Percentiles rank a stretch among this genome's conserved stretches.
These are phyloP conservation scores for Mucor indicus DNA, from an alignment of 371 early-diverging fungal genomes.

Conservation along the genomic window DNA sequence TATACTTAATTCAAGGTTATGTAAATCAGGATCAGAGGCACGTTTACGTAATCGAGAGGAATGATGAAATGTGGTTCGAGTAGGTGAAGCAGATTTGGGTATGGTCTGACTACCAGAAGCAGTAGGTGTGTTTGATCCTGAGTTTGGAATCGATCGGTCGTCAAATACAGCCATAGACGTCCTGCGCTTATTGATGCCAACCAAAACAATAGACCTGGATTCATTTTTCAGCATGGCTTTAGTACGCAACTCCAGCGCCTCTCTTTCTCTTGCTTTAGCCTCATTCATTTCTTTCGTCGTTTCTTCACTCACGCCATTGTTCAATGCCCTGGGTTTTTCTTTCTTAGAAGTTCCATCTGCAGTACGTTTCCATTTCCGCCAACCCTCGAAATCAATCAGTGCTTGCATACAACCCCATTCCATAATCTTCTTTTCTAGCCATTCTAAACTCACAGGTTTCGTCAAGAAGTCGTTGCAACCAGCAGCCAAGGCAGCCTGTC, in stretches of 20 bases:
- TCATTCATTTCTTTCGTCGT: background rate
- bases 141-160: background rate
- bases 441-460: slow-evolving; percentile 80
- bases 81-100: background rate
- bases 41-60: background rate
- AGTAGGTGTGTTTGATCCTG: background rate
- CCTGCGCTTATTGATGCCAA: slow-evolving; percentile 10
- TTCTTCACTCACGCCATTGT: too few relatives aligned
- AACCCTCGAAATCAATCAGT: slow-evolving; percentile 82
- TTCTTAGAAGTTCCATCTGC: slow-evolving; percentile 1
- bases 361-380: slow-evolving; percentile 65
- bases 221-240: slow-evolving; percentile 9
- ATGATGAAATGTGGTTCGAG: background rate
- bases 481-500: slow-evolving; percentile 77
- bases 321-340: too few relatives aligned
- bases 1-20: slow-evolving; percentile 1
- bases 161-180: background rate
- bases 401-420: slow-evolving; percentile 96
- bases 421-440: slow-evolving; percentile 83
- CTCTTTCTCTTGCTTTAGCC: slow-evolving; percentile 1
- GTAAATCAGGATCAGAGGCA: slow-evolving; percentile 9
- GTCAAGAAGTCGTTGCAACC: slow-evolving; percentile 91
- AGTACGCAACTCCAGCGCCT: slow-evolving; percentile 4
- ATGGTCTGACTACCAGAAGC: background rate
- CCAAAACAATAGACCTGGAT: slow-evolving; percentile 11